phyloP scores from a whole-genome alignment of 495 filamentous ascomycete species.

The Pyronema omphalodes region DNA sequence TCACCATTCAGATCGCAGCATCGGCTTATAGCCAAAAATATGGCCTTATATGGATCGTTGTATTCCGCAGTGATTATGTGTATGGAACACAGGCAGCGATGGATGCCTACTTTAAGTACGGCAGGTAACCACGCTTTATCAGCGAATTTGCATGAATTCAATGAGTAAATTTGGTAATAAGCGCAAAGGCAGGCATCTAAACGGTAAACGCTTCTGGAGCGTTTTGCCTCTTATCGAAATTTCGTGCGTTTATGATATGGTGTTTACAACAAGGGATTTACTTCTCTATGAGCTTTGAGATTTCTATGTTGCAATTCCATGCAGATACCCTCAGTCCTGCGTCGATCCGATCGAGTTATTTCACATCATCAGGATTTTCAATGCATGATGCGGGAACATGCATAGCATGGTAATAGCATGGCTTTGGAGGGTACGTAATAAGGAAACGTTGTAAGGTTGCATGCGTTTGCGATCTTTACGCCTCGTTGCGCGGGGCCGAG shows the following conservation, averaged over 20 bases:
- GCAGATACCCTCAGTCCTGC: background rate
- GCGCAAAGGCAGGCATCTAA: too few species aligned
- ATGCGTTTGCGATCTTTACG: background rate
- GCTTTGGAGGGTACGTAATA: background rate
- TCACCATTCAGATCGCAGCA: too few species aligned
- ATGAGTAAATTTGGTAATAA: too few species aligned
- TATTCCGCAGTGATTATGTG: too few species aligned
- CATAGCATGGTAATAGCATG: background rate
- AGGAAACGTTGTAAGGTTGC: background rate
- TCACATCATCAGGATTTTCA: background rate
- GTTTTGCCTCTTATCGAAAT: too few species aligned
- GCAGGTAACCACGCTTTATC: too few species aligned
- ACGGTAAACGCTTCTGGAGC: too few species aligned
- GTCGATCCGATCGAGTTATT: background rate
- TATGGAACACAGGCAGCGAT: too few species aligned
- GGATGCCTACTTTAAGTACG: too few species aligned
- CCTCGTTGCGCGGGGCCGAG: background rate
- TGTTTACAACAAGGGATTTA: background rate
- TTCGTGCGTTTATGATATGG: background rate
- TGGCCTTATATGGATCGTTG: too few species aligned
- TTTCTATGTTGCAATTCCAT: background rate
- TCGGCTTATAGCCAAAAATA: too few species aligned
- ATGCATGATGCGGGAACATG: background rate
- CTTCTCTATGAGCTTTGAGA: background rate
- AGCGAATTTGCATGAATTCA: too few species aligned